phyloP scores from a whole-genome alignment of 2,329 filamentous ascomycete genomes.

The Cercospora sojina region DNA sequence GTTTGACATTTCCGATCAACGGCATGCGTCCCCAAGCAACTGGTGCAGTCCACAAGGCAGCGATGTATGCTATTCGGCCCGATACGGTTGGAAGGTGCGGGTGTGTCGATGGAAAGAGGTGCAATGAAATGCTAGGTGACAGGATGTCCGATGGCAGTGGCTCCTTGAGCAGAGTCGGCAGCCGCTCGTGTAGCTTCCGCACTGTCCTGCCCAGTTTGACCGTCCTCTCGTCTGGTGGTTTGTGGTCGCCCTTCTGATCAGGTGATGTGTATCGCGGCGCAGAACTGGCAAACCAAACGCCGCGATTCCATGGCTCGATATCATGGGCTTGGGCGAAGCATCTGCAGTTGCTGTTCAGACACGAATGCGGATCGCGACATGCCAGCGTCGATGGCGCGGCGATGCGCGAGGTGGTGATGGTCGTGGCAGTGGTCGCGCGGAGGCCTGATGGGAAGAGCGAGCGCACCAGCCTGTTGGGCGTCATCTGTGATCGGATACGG shows the following conservation, averaged over 20 bases:
- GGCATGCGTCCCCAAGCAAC: constrained; percentile 94
- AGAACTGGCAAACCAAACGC: constrained; percentile 48
- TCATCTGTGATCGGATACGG: constrained; percentile 32
- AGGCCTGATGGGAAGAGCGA: constrained; percentile 46
- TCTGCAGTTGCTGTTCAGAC: constrained; percentile 28
- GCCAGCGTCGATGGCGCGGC: constrained; percentile 4
- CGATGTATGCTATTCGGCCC: constrained; percentile 84
- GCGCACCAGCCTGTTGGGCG: constrained; percentile 47
- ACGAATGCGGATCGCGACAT: constrained; percentile 26
- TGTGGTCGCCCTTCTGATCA: constrained; percentile 33
- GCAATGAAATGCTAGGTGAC: constrained; percentile 60
- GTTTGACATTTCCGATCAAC: constrained; percentile 81
- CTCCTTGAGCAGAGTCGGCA: constrained; percentile 60
- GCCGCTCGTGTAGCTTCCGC: constrained; percentile 59
- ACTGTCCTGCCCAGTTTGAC: constrained; percentile 64
- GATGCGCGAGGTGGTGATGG: constrained; percentile 8
- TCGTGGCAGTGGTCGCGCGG: constrained; percentile 16
- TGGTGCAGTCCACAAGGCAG: constrained; percentile 92
- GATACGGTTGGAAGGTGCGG: constrained; percentile 89
- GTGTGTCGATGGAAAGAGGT: constrained; percentile 71
- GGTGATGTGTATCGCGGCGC: constrained; percentile 31
- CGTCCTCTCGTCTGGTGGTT: constrained; percentile 58
- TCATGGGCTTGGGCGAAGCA: constrained; percentile 37
- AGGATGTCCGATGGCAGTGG: constrained; percentile 63
- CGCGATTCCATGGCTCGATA: constrained; percentile 34